Conservation (phyloP, 257 asterid genomes). For the Solanum corneliomulleri region DNA sequence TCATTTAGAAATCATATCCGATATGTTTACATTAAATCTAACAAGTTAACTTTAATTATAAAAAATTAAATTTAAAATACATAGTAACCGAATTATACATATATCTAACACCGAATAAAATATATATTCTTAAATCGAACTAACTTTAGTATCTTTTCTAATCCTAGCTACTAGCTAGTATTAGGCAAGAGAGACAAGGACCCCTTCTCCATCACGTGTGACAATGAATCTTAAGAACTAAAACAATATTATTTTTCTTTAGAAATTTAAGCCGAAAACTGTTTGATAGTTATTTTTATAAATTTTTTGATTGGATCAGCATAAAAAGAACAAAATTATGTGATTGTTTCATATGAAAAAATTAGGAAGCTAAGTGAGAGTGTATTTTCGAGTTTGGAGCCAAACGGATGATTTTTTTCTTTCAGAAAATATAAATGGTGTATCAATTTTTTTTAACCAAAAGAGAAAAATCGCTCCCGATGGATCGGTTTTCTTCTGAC, state of each 20-base stretch:
- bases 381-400: rapidly evolving
- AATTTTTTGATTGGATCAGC: not conserved
- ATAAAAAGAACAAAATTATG: too few relatives aligned
- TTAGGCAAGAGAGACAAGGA: not conserved
- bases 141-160: not conserved
- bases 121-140: too few relatives aligned
- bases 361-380: too few relatives aligned
- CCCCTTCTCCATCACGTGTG: not conserved
- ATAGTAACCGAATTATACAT: not conserved
- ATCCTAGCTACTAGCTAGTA: not conserved
- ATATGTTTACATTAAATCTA: not conserved
- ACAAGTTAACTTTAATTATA: not conserved
- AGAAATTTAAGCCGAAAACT: too few relatives aligned
- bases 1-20: not conserved
- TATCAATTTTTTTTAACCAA: too few relatives aligned
- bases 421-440: too few relatives aligned
- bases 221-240: not conserved
- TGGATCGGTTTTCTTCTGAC: too few relatives aligned
- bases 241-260: too few relatives aligned
- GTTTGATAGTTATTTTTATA: not conserved
- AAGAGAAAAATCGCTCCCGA: too few relatives aligned
- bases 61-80: not conserved
- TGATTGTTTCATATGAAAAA: too few relatives aligned
- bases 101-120: too few relatives aligned
- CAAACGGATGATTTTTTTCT: rapidly evolving